Percentiles rank a stretch among this genome's conserved stretches.
Evolutionary conservation across 2,329 filamentous ascomycete species (phyloP).

Genomic region (Alternaria ventricosa): DNA sequence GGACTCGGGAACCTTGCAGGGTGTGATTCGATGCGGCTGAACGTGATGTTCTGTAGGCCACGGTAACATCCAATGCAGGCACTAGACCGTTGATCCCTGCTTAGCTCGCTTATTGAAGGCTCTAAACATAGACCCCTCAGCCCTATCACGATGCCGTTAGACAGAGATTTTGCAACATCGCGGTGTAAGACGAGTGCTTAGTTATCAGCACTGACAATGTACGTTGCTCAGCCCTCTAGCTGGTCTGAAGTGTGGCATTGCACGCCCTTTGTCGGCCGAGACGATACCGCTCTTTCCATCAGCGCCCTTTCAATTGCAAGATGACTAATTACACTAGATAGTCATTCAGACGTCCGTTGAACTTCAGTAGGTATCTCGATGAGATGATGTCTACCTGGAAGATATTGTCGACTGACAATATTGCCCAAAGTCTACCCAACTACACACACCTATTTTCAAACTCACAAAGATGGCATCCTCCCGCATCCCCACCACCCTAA

Average conservation of each 20-base stretch:
- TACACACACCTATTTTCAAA: neutral
- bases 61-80: conserved; percentile 12
- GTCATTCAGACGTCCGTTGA: conserved; percentile 13
- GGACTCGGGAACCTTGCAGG: conserved; percentile 5
- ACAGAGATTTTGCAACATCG: neutral
- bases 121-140: conserved; percentile 15
- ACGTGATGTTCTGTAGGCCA: conserved; percentile 10
- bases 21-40: conserved; percentile 18
- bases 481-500: conserved; percentile 62
- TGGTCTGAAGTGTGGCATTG: neutral
- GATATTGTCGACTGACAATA: no score
- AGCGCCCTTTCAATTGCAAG: conserved; percentile 1
- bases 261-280: conserved; percentile 2
- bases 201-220: neutral
- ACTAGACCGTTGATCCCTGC: conserved; percentile 6
- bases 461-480: conserved; percentile 19
- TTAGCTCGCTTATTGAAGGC: conserved; percentile 14
- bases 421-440: neutral
- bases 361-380: neutral
- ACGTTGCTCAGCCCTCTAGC: conserved; percentile 1
- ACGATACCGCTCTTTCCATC: neutral
- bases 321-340: conserved; percentile 18
- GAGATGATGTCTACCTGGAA: no score
- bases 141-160: conserved; percentile 5
- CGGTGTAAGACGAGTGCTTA: neutral